phyloP scores from a whole-genome alignment of 371 early-diverging fungal species.

The Mortierella polycephala region DNA sequence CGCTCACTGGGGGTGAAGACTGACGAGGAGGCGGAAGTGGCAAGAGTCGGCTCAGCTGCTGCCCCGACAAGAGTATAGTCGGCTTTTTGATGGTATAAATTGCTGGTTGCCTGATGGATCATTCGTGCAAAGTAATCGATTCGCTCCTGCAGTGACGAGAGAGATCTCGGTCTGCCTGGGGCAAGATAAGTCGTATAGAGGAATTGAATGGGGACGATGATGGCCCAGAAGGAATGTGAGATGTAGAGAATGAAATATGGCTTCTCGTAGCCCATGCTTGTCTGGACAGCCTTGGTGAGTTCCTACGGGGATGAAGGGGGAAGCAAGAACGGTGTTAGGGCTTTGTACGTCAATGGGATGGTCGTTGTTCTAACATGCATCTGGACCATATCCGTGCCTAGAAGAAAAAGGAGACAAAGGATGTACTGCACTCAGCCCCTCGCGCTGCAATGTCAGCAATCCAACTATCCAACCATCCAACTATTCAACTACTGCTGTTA shows the following conservation, averaged over 20 bases:
- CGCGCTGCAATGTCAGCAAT: too few species aligned
- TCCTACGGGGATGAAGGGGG: conserved; percentile 52
- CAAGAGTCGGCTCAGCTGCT: not conserved
- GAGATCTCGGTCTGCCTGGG: conserved; percentile 13
- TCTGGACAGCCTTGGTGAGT: conserved; percentile 73
- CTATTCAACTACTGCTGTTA: not conserved
- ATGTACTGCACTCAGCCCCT: too few species aligned
- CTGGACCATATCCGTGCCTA: not conserved
- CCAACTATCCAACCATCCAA: not conserved
- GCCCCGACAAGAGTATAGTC: conserved; percentile 18
- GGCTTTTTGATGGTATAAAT: conserved; percentile 24
- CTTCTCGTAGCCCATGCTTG: conserved; percentile 67
- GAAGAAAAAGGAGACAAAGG: not conserved
- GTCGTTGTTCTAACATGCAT: not conserved
- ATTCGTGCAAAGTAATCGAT: conserved; percentile 25
- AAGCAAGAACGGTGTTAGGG: too few species aligned
- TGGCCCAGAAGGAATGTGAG: conserved; percentile 76
- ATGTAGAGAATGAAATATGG: conserved; percentile 87
- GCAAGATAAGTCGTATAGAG: conserved; percentile 26
- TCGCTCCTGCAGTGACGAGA: conserved; percentile 14
- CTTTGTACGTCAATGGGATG: too few species aligned
- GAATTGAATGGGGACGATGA: conserved; percentile 76
- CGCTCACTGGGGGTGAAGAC: conserved; percentile 24
- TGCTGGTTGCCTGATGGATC: conserved; percentile 29
- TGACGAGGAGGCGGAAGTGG: conserved; percentile 22